A percentile compares a stretch with the other conserved stretches of the same genome.
Evolutionary conservation across 352 stramenopile genomes (phyloP).

Genomic region (Phytophthora chlamydospora): DNA sequence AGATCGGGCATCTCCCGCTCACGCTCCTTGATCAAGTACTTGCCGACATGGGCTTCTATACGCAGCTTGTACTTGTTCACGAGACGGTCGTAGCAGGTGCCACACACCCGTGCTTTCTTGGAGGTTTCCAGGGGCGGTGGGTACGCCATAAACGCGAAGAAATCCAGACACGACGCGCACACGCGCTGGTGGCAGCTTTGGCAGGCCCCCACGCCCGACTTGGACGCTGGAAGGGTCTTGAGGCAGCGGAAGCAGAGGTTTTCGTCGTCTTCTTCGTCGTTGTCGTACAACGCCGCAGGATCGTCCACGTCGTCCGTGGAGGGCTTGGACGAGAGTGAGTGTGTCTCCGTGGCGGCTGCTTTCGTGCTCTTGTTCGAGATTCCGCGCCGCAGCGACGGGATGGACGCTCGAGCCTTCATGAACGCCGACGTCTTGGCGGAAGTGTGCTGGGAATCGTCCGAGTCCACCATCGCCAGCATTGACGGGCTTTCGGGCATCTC

Average conservation of each 20-base stretch:
- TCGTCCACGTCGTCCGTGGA: slow-evolving; percentile 28
- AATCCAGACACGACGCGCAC: slow-evolving; percentile 58
- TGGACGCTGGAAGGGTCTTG: slow-evolving; percentile 35
- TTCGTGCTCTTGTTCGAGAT: slow-evolving; percentile 31
- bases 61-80: slow-evolving; percentile 71
- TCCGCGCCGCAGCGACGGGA: slow-evolving; percentile 38
- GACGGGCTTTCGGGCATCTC: slow-evolving; percentile 36
- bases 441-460: slow-evolving; percentile 25
- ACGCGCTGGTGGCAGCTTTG: slow-evolving; percentile 74
- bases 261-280: slow-evolving; percentile 57
- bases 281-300: slow-evolving; percentile 34
- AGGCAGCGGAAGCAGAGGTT: slow-evolving; percentile 73
- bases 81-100: slow-evolving; percentile 68
- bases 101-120: slow-evolving; percentile 70
- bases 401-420: slow-evolving; percentile 37
- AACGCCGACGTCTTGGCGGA: slow-evolving; percentile 28
- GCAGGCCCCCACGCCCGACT: slow-evolving; percentile 34
- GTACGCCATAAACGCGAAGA: slow-evolving; percentile 76
- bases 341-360: slow-evolving; percentile 19
- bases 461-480: slow-evolving; percentile 21
- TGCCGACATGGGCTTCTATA: slow-evolving; percentile 70
- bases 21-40: slow-evolving; percentile 67
- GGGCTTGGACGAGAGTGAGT: slow-evolving; percentile 16
- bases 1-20: slow-evolving; percentile 37
- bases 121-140: slow-evolving; percentile 65